These are phyloP conservation scores for Cruciata laevipes DNA, from an alignment of 257 asterid genomes.

Conservation along the genomic window DNA sequence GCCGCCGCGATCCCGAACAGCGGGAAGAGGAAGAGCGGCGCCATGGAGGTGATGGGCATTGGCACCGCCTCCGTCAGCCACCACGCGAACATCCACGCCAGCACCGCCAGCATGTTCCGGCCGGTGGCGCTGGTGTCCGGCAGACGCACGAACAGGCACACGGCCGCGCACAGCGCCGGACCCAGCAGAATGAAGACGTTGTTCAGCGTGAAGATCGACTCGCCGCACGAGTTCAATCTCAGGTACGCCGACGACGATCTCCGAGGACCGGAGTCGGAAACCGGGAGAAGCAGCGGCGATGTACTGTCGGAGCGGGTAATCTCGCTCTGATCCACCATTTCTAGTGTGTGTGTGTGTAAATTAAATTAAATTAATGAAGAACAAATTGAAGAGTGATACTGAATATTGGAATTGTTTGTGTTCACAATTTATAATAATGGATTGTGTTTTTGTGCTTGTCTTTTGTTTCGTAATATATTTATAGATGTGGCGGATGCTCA, in stretches of 20 bases:
- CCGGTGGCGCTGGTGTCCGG: conserved; percentile 32
- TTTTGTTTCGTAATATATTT: neutral
- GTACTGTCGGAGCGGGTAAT: conserved; percentile 1
- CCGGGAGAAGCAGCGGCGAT: conserved; percentile 44
- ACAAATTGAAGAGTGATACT: neutral
- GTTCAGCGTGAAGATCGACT: conserved; percentile 39
- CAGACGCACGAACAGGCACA: conserved; percentile 41
- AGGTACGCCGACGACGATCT: conserved; percentile 26
- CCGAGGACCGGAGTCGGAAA: conserved; percentile 29
- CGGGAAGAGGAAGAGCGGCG: conserved; percentile 88
- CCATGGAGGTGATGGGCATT: conserved; percentile 88
- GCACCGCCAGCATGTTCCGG: conserved; percentile 72
- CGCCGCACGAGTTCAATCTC: conserved; percentile 25
- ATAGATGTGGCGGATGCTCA: neutral
- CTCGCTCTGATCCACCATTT: neutral
- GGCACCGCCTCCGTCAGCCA: conserved; percentile 96
- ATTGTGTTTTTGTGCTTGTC: neutral
- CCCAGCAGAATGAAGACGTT: conserved; percentile 61
- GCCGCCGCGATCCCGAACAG: conserved; percentile 72
- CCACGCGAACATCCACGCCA: conserved; percentile 85
- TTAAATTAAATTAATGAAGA: neutral
- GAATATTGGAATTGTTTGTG: neutral
- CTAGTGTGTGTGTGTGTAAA: neutral
- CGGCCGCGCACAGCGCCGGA: conserved; percentile 45
- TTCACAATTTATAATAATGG: neutral